phyloP scores from a whole-genome alignment of 768 basidiomycete genomes.

The Tricholoma flavovirens region DNA sequence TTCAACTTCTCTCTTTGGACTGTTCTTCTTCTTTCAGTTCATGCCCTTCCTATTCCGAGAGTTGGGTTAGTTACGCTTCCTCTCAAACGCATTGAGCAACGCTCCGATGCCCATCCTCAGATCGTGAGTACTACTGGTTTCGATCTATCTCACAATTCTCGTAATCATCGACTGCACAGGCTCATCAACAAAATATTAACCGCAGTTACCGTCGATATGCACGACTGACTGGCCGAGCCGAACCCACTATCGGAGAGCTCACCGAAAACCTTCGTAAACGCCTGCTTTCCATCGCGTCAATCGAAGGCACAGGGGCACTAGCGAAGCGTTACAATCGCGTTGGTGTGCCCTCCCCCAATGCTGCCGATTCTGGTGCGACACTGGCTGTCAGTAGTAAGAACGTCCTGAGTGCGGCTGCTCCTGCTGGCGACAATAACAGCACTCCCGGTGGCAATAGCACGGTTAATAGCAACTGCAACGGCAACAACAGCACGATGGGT shows the following conservation, averaged over 20 bases:
- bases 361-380: slow-evolving; percentile 14
- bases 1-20: slow-evolving; percentile 51
- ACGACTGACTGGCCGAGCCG: slow-evolving; percentile 57
- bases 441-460: slow-evolving; percentile 2
- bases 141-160: not conserved
- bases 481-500: not conserved
- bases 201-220: slow-evolving; percentile 58
- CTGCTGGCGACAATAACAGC: slow-evolving; percentile 3
- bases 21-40: slow-evolving; percentile 39
- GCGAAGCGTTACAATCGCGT: slow-evolving; percentile 32
- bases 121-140: slow-evolving; percentile 28
- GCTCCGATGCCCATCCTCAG: slow-evolving; percentile 26
- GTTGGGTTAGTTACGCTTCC: slow-evolving; percentile 38
- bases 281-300: slow-evolving; percentile 33
- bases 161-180: slow-evolving; percentile 29
- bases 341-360: slow-evolving; percentile 18
- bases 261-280: slow-evolving; percentile 43
- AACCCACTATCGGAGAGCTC: slow-evolving; percentile 44
- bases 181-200: slow-evolving; percentile 67
- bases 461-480: not conserved
- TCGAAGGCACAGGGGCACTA: slow-evolving; percentile 29
- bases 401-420: slow-evolving; percentile 6
- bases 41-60: slow-evolving; percentile 35
- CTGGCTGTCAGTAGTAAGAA: slow-evolving; percentile 11
- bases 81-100: slow-evolving; percentile 32